A percentile compares a stretch with the other conserved stretches of the same genome.
phyloP scores from a whole-genome alignment of 2,329 filamentous ascomycete genomes.

The Tolypocladium album region DNA sequence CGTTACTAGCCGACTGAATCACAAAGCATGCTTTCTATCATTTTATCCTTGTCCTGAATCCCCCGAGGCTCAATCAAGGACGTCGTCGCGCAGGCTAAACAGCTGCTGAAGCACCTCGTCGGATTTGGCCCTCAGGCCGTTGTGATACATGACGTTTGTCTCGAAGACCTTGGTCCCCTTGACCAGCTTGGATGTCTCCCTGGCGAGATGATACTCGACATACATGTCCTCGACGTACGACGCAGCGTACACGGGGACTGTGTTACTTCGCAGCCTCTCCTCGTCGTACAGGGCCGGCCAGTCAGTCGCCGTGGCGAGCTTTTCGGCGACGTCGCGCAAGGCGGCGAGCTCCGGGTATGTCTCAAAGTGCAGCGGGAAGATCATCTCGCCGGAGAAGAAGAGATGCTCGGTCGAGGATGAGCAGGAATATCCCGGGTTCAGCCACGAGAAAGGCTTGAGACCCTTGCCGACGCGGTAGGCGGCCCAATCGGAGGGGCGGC shows the following conservation, averaged over 20 bases:
- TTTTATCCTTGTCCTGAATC: not conserved
- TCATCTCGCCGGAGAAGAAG: slow-evolving; percentile 87
- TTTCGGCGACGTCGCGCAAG: slow-evolving; percentile 57
- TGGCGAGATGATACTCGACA: slow-evolving; percentile 66
- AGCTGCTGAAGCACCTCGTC: slow-evolving; percentile 69
- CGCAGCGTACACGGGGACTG: slow-evolving; percentile 78
- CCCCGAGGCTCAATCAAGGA: slow-evolving; percentile 35
- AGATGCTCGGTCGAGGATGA: slow-evolving; percentile 33
- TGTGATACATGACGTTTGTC: slow-evolving; percentile 82
- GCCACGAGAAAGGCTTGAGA: slow-evolving; percentile 39
- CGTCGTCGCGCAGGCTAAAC: slow-evolving; percentile 65
- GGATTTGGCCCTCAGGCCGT: slow-evolving; percentile 61
- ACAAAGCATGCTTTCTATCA: not conserved
- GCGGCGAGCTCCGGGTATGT: slow-evolving; percentile 65
- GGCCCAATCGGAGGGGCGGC: slow-evolving; percentile 61
- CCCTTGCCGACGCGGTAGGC: slow-evolving; percentile 51
- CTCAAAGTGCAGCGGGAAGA: slow-evolving; percentile 77
- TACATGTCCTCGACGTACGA: slow-evolving; percentile 88
- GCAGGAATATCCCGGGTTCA: slow-evolving; percentile 23
- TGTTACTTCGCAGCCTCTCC: slow-evolving; percentile 61
- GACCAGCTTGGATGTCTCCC: slow-evolving; percentile 64
- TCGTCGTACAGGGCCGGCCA: slow-evolving; percentile 74
- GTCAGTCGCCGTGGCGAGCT: slow-evolving; percentile 54
- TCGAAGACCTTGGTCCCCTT: slow-evolving; percentile 70
- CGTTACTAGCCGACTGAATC: not conserved